Conservation (phyloP, 2,329 filamentous ascomycete genomes). For the Penicillium psychrosexuale region DNA sequence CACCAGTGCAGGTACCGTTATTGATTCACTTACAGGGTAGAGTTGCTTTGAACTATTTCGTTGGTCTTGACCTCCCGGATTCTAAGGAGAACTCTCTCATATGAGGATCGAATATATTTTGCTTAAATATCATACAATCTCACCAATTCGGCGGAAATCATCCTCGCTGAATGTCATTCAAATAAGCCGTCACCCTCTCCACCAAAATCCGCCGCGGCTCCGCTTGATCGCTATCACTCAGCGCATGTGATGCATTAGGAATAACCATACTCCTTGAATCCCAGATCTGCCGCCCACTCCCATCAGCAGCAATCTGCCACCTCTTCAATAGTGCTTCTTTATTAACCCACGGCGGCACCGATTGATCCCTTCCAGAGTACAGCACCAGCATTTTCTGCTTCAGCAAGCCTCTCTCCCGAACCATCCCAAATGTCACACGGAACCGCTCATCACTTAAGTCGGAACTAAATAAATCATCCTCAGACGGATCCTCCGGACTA, state of each 20-base stretch:
- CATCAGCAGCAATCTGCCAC: conserved; percentile 41
- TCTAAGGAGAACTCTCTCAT: no score
- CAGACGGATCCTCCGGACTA: conserved; percentile 57
- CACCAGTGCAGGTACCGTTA: no score
- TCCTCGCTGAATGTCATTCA: conserved; percentile 31
- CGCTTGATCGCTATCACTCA: conserved; percentile 34
- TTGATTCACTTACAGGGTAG: no score
- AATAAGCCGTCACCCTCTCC: conserved; percentile 50
- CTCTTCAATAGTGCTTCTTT: conserved; percentile 41
- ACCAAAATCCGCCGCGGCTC: conserved; percentile 49
- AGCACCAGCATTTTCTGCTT: conserved; percentile 42
- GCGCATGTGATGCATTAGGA: conserved; percentile 38
- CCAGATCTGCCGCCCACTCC: conserved; percentile 40
- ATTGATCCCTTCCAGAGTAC: conserved; percentile 46
- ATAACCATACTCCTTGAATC: conserved; percentile 47
- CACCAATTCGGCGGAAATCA: background rate
- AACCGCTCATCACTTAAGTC: conserved; percentile 63
- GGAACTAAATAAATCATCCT: conserved; percentile 82
- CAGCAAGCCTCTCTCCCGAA: conserved; percentile 35
- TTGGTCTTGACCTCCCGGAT: no score
- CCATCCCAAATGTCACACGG: conserved; percentile 59
- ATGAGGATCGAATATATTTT: no score
- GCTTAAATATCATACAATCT: background rate
- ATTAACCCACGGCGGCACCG: conserved; percentile 44
- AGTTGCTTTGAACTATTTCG: no score